These are phyloP conservation scores for Trichosanthes truncata DNA, from an alignment of 306 rosid genomes.

Conservation along the genomic window DNA sequence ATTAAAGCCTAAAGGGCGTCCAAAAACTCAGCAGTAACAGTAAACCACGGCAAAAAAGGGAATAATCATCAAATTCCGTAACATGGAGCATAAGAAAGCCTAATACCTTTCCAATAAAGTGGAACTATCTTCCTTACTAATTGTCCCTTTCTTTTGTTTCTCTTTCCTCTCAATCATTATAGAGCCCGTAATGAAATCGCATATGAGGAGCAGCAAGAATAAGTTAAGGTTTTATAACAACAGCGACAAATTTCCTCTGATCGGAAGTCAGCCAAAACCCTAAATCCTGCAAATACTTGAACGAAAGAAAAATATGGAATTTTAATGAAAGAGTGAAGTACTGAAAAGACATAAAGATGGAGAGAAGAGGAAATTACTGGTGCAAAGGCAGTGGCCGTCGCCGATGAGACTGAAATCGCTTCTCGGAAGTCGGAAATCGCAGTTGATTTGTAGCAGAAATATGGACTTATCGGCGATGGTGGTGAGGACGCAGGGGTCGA, in stretches of 20 bases:
- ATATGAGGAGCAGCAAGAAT: background rate
- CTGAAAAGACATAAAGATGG: background rate
- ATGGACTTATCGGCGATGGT: background rate
- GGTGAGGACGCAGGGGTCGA: background rate
- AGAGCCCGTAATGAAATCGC: background rate
- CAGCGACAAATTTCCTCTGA: no score
- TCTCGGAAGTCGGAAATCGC: background rate
- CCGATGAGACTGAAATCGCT: background rate
- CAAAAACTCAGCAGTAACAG: background rate
- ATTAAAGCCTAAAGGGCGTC: background rate
- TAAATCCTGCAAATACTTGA: background rate
- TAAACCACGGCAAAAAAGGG: background rate
- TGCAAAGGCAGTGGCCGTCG: background rate
- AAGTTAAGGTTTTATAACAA: no score
- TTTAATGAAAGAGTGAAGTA: background rate
- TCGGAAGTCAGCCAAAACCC: background rate
- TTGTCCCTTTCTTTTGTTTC: constrained; percentile 23
- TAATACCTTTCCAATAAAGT: constrained; percentile 43
- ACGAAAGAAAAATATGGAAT: background rate
- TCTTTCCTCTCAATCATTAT: constrained; percentile 31
- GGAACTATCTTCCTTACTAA: constrained; percentile 39
- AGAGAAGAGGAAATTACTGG: background rate
- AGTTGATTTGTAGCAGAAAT: background rate
- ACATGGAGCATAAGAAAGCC: background rate
- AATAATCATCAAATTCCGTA: background rate